Base-by-base conservation (phyloP, 1,139 yeast genomes). In the Zygoascus meyerae region DNA sequence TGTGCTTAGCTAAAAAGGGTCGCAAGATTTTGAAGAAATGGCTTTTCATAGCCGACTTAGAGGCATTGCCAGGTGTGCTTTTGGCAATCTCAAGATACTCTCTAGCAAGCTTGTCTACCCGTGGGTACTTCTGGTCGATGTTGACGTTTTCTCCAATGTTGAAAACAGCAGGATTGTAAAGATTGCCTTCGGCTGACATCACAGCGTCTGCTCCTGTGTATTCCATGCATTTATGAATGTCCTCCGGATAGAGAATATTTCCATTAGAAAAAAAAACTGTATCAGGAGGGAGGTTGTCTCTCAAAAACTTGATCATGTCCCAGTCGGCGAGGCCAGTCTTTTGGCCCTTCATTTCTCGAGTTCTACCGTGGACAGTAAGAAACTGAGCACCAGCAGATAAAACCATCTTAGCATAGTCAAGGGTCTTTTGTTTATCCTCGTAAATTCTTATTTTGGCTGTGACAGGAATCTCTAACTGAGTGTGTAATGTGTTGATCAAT, bases 341-440 rank as follows among this genome's bases (percentile, higher is more conserved):
- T 64, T 90, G 97, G 4, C 98, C 98, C 66, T 92, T 92, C 95
- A 90, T 94, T 52, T 90, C 98, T 54, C 98, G 74, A 1, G 97
- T 85, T 58, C 99, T 76, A 2, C 97, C 97, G 65, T 94, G 99
- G 5, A 94, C 85, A 1, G 97, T 89, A 38, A 94, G 70, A 61
- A 92, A 86, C 66, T 89, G 97, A 0, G 98, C 98, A 6, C 98
- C 98, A 0, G 98, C 96, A 53, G 75, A 75, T 31, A 92, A 70
- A n/a, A 94, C 90, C 87, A 86, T 82, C 62, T 78, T 80, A 9
- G 98, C 98, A 63, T 94, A 94, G 40, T 76, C 81, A 47, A 94
- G 71, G 1, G 95, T 81, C 70, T 87, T 89, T 52, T 85, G 85
- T 72, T 81, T 75, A 58, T 86, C 94, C 33, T 89, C 92, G 62